Evolutionary conservation across 2,329 filamentous ascomycete species (phyloP).

Genomic region (Trichothecium sympodiale): DNA sequence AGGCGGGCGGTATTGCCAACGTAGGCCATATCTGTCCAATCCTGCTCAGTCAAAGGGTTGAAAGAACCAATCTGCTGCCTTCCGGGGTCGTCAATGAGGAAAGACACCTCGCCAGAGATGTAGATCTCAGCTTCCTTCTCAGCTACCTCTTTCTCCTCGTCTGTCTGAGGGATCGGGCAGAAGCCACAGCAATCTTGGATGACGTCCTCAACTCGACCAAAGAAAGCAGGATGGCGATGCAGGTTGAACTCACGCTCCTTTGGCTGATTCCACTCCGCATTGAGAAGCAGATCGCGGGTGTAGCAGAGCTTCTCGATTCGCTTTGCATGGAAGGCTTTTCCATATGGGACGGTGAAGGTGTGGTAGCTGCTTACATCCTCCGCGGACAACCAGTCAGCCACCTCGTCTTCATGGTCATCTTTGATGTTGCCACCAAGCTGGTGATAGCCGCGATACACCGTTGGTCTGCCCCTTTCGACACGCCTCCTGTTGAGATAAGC

Average conservation of each 20-base stretch:
- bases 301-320: slow-evolving; percentile 76
- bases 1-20: slow-evolving; percentile 67
- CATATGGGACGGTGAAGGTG: slow-evolving; percentile 63
- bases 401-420: slow-evolving; percentile 64
- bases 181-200: slow-evolving; percentile 72
- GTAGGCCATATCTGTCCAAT: slow-evolving; percentile 90
- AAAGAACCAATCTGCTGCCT: slow-evolving; percentile 63
- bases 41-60: slow-evolving; percentile 68
- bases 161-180: slow-evolving; percentile 58
- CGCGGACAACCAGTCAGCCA: slow-evolving; percentile 71
- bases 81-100: slow-evolving; percentile 73
- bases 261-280: slow-evolving; percentile 75
- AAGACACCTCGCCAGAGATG: slow-evolving; percentile 61
- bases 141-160: slow-evolving; percentile 60
- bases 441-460: slow-evolving; percentile 27
- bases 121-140: slow-evolving; percentile 66
- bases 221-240: slow-evolving; percentile 79
- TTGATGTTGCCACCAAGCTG: slow-evolving; percentile 62
- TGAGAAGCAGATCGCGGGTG: slow-evolving; percentile 69
- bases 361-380: slow-evolving; percentile 73
- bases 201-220: slow-evolving; percentile 64
- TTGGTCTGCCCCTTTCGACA: slow-evolving; percentile 59
- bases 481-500: slow-evolving; percentile 60
- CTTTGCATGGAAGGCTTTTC: slow-evolving; percentile 47
- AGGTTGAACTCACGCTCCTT: slow-evolving; percentile 66